phyloP scores from a whole-genome alignment of 345 rosid genomes.

The Diplotaxis tenuifolia region DNA sequence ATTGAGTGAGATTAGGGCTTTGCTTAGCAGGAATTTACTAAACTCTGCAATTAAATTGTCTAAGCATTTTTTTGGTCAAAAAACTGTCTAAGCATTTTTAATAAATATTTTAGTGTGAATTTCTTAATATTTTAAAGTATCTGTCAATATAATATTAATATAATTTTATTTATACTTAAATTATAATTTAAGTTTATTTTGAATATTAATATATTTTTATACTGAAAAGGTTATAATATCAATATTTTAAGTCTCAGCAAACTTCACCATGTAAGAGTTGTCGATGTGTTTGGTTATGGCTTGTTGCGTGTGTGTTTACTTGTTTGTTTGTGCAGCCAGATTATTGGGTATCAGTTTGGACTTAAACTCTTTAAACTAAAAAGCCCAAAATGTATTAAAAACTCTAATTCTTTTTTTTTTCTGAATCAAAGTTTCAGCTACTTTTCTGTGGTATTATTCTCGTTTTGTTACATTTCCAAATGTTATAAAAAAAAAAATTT shows the following conservation, averaged over 20 bases:
- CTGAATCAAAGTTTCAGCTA: too few species aligned
- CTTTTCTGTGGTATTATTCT: too few species aligned
- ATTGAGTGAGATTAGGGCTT: not conserved
- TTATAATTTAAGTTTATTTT: too few species aligned
- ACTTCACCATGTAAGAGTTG: conserved; percentile 12
- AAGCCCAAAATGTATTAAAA: conserved; percentile 5
- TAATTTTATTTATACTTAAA: too few species aligned
- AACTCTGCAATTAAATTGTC: not conserved
- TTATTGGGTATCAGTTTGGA: not conserved
- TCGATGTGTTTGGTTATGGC: conserved; percentile 7
- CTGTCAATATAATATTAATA: not conserved
- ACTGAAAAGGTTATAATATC: not conserved
- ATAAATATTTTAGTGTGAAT: not conserved
- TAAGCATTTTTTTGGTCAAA: too few species aligned
- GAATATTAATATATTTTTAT: too few species aligned
- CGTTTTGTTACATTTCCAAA: too few species aligned
- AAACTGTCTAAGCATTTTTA: too few species aligned
- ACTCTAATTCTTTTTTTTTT: not conserved
- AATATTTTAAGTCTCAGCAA: not conserved
- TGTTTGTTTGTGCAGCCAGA: not conserved
- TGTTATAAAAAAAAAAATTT: too few species aligned
- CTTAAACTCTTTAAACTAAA: not conserved
- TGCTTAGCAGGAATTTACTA: not conserved
- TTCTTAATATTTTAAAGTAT: not conserved
- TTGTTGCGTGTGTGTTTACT: not conserved